phyloP scores from a whole-genome alignment of 768 basidiomycete genomes.

The Lactarius tabidus region DNA sequence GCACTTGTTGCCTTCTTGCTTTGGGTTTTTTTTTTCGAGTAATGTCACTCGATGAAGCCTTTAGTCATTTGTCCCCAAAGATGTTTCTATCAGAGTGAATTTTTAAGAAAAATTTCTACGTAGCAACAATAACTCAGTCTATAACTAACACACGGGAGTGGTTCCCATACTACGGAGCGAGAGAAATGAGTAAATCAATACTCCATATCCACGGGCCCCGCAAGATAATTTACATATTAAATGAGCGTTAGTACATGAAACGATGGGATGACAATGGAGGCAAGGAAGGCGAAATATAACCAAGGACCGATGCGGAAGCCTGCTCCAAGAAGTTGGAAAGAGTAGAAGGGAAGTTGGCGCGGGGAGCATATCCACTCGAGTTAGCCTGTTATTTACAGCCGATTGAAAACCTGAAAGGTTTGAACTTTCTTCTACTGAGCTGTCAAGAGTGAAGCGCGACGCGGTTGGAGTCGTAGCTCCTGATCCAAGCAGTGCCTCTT shows the following conservation, averaged over 20 bases:
- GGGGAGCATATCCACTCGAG: neutral
- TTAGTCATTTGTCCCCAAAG: neutral
- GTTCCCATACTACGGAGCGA: neutral
- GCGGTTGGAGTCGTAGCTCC: conserved; percentile 23
- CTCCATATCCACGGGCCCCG: neutral
- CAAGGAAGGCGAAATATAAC: neutral
- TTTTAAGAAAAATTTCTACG: neutral
- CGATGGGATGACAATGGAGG: neutral
- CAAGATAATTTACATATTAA: neutral
- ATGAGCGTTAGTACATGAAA: neutral
- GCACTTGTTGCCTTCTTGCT: conserved; percentile 22
- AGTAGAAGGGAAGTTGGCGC: neutral
- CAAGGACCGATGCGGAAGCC: neutral
- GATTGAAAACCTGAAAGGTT: conserved; percentile 58
- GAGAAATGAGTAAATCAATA: neutral
- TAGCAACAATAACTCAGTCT: no score
- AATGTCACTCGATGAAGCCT: neutral
- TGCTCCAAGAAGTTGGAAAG: neutral
- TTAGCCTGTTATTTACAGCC: no score
- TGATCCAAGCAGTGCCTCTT: conserved; percentile 36
- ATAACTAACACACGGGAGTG: neutral
- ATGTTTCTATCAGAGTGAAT: no score
- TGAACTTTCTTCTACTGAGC: conserved; percentile 73
- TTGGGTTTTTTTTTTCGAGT: no score
- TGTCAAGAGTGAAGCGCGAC: conserved; percentile 75